These are phyloP conservation scores for cucumber (Cucumis sativus) DNA, from an alignment of 306 rosid species.

Conservation along the genomic window DNA sequence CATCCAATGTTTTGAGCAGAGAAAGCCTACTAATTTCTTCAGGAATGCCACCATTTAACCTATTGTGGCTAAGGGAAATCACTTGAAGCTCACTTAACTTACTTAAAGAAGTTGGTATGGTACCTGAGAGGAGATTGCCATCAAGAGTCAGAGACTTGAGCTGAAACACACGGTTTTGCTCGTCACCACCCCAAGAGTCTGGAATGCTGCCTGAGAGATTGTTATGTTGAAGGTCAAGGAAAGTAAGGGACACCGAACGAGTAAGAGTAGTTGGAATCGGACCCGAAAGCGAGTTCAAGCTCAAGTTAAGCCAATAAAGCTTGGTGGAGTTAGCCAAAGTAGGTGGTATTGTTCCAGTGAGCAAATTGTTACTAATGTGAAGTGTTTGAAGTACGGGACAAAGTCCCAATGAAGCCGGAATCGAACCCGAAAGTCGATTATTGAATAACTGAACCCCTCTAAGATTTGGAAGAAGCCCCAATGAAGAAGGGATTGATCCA, in stretches of 20 bases:
- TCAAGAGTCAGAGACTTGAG: slow-evolving; percentile 41
- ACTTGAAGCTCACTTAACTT: slow-evolving; percentile 28
- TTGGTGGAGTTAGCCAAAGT: slow-evolving; percentile 58
- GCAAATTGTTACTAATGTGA: slow-evolving; percentile 55
- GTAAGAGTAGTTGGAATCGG: slow-evolving; percentile 37
- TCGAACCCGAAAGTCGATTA: slow-evolving; percentile 51
- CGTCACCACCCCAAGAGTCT: slow-evolving; percentile 31
- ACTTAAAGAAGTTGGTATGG: slow-evolving; percentile 46
- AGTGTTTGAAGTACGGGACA: slow-evolving; percentile 69
- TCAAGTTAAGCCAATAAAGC: slow-evolving; percentile 54
- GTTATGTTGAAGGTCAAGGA: slow-evolving; percentile 47
- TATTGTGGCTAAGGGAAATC: slow-evolving; percentile 37
- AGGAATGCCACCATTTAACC: slow-evolving; percentile 37
- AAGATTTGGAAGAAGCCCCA: slow-evolving; percentile 59
- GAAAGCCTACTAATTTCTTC: slow-evolving; percentile 41
- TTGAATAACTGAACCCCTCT: slow-evolving; percentile 86
- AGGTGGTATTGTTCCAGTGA: slow-evolving; percentile 44
- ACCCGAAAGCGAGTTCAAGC: slow-evolving; percentile 62
- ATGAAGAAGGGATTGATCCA: slow-evolving; percentile 62
- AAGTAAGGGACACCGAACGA: slow-evolving; percentile 34
- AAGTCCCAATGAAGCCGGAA: slow-evolving; percentile 66
- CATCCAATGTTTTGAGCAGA: slow-evolving; percentile 33
- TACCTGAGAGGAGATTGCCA: slow-evolving; percentile 46
- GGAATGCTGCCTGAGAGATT: slow-evolving; percentile 64
- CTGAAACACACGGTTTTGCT: slow-evolving; percentile 15